Evolutionary conservation across 805 yeast genomes (phyloP), one percentile per base, ranked within the genome.

Genomic region (Cyberlindnera xylosilytica): DNA sequence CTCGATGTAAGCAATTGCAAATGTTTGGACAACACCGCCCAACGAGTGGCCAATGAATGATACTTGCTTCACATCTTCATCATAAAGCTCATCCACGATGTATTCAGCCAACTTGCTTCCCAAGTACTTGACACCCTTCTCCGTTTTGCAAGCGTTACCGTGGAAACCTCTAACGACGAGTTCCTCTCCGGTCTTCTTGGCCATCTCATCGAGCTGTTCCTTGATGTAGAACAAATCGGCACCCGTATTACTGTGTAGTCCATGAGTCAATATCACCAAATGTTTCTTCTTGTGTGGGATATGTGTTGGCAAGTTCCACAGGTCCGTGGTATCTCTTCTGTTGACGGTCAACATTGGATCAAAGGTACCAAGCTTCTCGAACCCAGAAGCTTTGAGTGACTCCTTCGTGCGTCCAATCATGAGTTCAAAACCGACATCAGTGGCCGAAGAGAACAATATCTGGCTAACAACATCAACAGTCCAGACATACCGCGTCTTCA

Each of bases 1-100:
- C 39, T 76, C 74, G 28, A 86, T 69, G 54, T 84, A 86, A 0
- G 90, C 86, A 27, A 86, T 74, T 2, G 91, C 83, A 63, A 85
- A 86, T 0, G 88, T 75, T 59, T 86, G 95, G 4, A 81, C 77
- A 32, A 82, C 62, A 0, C 95, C 95, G 35, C 95, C 95, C 20
- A 86, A 60, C 0, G 93, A 85, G 60, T 86, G 95, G 0, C 86
- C 89, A 34, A 86, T 67, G 53, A 86, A 85, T 1, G 95, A 85
- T 7, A 86, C 77, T 47, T 74, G 78, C 1, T 46, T 44, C 0
- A 81, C 70, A 2, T 65, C 52, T 4, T 70, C 73, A 41, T 69
- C 65, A 26, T 73, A 70, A 1, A 71, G 54, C 18, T 76, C 81
- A 24, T 65, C 56, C 0, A 82, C 67, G 22, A 85, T 68, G 54